Base-by-base conservation (phyloP, 345 rosid genomes). In the Diplotaxis tenuifolia region DNA sequence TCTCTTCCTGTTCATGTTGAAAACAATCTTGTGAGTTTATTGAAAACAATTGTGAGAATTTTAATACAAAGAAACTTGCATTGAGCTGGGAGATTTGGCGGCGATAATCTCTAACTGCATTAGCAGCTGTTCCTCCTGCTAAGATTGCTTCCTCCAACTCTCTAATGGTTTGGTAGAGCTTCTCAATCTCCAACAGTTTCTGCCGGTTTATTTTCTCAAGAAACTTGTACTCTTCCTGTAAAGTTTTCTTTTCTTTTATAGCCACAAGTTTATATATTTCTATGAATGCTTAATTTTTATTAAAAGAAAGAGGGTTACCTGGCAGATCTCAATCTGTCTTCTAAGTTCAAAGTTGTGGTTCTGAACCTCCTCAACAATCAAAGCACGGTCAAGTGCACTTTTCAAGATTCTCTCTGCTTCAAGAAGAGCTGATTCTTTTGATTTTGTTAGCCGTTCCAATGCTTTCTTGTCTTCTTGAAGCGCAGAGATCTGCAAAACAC, bases 181-280 rank as follows among this genome's bases (percentile, higher is more conserved):
- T 95, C 83, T 90, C 96, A 6, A 90, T 88, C 78, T 95, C 96
- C 29, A 84, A 57, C 47, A 89, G 93, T 83, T 95, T 95, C 63
- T 89, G 97, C 65, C 99, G 93, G 79, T 95, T 89, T 7, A 87
- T 88, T 72, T 91, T 95, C 86, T 95, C 99, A 1, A 95, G 90
- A 73, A 88, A 86, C 77, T 74, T 87, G 85, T 89, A 84, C 88
- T 95, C 99, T 55, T 95, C 99, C 89, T 88, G 88, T 21, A 73
- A 21, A 32, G 19, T 54, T 28, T 55, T 23, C 4, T 56, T 23
- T 40, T 15, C 25, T 23, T 38, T 38, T 69, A 29, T 29, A 69
- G 55, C 38, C 42, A 32, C 36, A 34, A 4, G 0, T 68, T 55
- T 8, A 16, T 18, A 7, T 16, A 54, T 54, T n/a, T 7, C 50